phyloP scores from a whole-genome alignment of 1,284 basidiomycete genomes.

The Mycena sp. region DNA sequence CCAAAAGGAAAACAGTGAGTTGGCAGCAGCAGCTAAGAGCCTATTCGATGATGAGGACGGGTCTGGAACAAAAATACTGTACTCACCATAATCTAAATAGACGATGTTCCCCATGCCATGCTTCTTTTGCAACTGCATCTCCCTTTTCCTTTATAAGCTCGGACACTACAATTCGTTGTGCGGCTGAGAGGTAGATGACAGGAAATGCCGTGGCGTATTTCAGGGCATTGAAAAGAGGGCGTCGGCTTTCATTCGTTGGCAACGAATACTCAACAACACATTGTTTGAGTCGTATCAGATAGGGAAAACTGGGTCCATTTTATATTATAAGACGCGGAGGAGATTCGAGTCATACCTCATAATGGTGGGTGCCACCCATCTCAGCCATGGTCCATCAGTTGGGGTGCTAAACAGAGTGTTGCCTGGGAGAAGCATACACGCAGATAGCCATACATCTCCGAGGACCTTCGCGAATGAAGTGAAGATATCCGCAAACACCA shows the following conservation, averaged over 20 bases:
- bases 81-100: slow-evolving; percentile 85
- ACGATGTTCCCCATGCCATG: slow-evolving; percentile 81
- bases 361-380: slow-evolving; percentile 83
- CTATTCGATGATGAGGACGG: slow-evolving; percentile 49
- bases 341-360: slow-evolving; percentile 73
- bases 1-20: slow-evolving; percentile 97
- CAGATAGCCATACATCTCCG: slow-evolving; percentile 92
- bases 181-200: slow-evolving; percentile 94
- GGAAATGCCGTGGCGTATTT: slow-evolving; percentile 99
- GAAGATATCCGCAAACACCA: slow-evolving; percentile 94
- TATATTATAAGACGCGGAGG: not conserved
- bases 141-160: slow-evolving; percentile 65
- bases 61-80: slow-evolving; percentile 2
- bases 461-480: slow-evolving; percentile 98
- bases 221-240: slow-evolving; percentile 91
- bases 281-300: slow-evolving; percentile 91
- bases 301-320: slow-evolving; percentile 76
- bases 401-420: slow-evolving; percentile 78
- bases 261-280: slow-evolving; percentile 89
- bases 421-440: slow-evolving; percentile 82
- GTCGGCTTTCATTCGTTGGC: slow-evolving; percentile 70
- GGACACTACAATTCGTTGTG: slow-evolving; percentile 74
- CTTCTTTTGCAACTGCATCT: slow-evolving; percentile 49
- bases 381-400: slow-evolving; percentile 65
- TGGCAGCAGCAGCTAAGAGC: slow-evolving; percentile 87